These are phyloP conservation scores for Phlebopus sp. DNA, from an alignment of 1,284 basidiomycete species.

Conservation along the genomic window DNA sequence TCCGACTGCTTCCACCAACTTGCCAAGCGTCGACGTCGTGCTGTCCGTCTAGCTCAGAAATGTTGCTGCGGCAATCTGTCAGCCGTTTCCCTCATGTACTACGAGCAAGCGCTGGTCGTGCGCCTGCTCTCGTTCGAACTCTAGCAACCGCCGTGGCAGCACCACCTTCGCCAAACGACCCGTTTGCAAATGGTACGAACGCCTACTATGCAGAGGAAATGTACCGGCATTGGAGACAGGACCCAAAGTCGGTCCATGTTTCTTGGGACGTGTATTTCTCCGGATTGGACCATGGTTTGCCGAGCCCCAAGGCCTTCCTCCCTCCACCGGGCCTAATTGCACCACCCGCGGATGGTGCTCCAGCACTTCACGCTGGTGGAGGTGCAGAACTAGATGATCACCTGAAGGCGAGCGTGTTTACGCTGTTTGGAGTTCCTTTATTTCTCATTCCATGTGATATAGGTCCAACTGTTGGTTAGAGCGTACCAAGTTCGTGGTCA, in stretches of 20 bases:
- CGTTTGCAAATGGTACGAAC: conserved; percentile 90
- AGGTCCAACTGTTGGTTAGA: conserved; percentile 95
- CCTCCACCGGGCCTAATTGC: conserved; percentile 76
- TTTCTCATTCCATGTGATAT: conserved; percentile 10
- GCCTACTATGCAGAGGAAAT: conserved; percentile 96
- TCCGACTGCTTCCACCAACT: neutral
- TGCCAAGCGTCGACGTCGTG: neutral
- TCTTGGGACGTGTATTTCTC: conserved; percentile 97
- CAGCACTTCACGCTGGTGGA: conserved; percentile 70
- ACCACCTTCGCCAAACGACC: conserved; percentile 68
- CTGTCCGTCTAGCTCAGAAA: conserved; percentile 9
- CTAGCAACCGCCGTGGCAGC: conserved; percentile 48
- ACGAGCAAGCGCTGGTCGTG: conserved; percentile 15
- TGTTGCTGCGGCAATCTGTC: conserved; percentile 31
- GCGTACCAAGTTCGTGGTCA: conserved; percentile 99
- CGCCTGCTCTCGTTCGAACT: conserved; percentile 16
- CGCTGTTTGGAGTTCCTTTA: neutral
- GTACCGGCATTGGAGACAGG: conserved; percentile 89
- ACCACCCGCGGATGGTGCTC: conserved; percentile 76
- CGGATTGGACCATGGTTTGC: conserved; percentile 87
- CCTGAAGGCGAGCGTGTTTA: conserved; percentile 68
- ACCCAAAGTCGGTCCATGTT: conserved; percentile 89
- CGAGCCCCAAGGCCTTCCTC: conserved; percentile 81
- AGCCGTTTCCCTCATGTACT: conserved; percentile 30
- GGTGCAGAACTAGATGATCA: conserved; percentile 87